Percentiles rank a stretch among this genome's conserved stretches.
phyloP scores from a whole-genome alignment of 1,284 basidiomycete species.

The Spongiforma sp. region DNA sequence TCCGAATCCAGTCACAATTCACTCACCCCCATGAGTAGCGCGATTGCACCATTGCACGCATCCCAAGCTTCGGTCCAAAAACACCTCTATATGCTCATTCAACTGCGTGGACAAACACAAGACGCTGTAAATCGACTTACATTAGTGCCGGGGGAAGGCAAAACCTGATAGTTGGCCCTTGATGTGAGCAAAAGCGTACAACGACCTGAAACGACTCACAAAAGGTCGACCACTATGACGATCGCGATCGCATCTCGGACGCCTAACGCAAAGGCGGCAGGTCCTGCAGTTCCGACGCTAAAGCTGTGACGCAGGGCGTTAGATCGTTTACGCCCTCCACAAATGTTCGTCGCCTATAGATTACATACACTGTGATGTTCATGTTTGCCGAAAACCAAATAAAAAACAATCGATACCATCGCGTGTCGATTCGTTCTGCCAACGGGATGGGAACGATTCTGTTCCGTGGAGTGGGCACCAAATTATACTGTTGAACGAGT shows the following conservation, averaged over 20 bases:
- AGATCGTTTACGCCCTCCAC: not conserved
- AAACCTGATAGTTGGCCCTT: conserved; percentile 9
- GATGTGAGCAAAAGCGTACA: not conserved
- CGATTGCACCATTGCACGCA: conserved; percentile 66
- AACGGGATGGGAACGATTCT: conserved; percentile 58
- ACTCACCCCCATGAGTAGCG: conserved; percentile 59
- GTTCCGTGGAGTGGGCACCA: not conserved
- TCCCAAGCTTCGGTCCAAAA: conserved; percentile 66
- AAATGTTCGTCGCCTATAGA: too few relatives aligned
- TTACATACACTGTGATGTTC: conserved; percentile 58
- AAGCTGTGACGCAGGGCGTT: conserved; percentile 39
- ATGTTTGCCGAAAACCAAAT: conserved; percentile 70
- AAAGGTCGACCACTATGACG: conserved; percentile 57
- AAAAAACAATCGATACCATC: conserved; percentile 68
- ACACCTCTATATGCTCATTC: conserved; percentile 46
- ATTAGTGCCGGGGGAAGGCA: conserved; percentile 57
- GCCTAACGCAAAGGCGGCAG: conserved; percentile 61
- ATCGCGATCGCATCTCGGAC: conserved; percentile 56
- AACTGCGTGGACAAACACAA: not conserved
- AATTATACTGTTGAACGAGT: not conserved
- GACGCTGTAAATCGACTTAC: conserved; percentile 42
- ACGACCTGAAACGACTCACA: conserved; percentile 44
- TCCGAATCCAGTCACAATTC: not conserved
- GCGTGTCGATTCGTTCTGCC: conserved; percentile 52
- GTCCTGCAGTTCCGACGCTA: conserved; percentile 62